Evolutionary conservation across 1,284 basidiomycete genomes (phyloP), one percentile per base, ranked within the genome.

Genomic region (Irpex sp.): DNA sequence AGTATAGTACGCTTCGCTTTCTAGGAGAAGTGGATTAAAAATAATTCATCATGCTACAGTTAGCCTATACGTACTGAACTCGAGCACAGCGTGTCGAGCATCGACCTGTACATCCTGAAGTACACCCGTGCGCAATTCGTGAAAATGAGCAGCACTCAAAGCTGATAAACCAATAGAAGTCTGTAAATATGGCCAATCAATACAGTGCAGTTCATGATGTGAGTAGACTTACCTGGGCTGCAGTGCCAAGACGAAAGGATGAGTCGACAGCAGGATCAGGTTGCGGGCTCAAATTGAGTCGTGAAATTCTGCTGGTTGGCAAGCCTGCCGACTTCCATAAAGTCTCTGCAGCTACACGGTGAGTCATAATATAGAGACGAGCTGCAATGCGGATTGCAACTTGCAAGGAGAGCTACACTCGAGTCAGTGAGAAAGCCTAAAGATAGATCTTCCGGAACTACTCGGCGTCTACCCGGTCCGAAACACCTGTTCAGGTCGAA

Each of bases 1-100:
- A 0, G 78, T 79, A 64, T 83, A 84, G 66, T 77, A 86, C 1
- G 71, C 73, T 66, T 86, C 81, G 66, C 82, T 83, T 47, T 80
- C 84, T 87, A 63, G 2, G 1, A 31, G 19, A 17, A 9, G 17
- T 19, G 19, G 0, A 26, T 51, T 6, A 51, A 51, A 4, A 17
- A 1, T 7, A 5, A 7, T 13, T 46, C 43, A 46, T 1, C 11
- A 33, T 1, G 1, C 4, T 46, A 46, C 59, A 43, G 37, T 46
- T 46, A 46, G 39, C 39, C 13, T 67, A 58, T 7, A 75, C 84
- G 72, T 59, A 85, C 84, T 81, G 69, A 85, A 87, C 60, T 84
- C 81, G 17, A 88, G 74, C 1, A 78, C 78, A 3, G 86, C 86
- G 71, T 88, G 84, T 46, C 84, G 71, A 13, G 82, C 81, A 64